Evolutionary conservation across 306 rosid genomes (phyloP).

Genomic region (Cicer cuneatum): DNA sequence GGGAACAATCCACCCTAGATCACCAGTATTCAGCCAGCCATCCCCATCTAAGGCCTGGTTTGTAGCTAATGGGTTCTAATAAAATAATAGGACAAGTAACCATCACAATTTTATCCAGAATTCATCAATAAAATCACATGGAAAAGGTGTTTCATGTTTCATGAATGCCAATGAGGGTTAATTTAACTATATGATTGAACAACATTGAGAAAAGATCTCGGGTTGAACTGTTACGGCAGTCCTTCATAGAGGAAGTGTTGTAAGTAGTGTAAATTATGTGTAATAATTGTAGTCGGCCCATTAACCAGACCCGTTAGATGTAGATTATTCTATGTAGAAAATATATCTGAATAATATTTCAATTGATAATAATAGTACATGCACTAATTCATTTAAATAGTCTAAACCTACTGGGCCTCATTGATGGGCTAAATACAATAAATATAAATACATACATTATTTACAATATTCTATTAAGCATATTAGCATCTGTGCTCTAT

Average conservation of each 20-base stretch:
- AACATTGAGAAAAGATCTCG: conserved; percentile 6
- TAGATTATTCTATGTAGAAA: too few relatives aligned
- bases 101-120: conserved; percentile 30
- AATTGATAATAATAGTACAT: too few relatives aligned
- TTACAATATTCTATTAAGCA: too few relatives aligned
- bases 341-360: too few relatives aligned
- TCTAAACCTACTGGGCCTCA: too few relatives aligned
- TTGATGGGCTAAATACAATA: too few relatives aligned
- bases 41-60: conserved; percentile 67
- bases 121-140: conserved; percentile 10
- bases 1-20: conserved; percentile 91
- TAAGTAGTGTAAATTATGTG: too few relatives aligned
- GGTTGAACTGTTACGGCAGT: background rate
- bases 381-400: too few relatives aligned
- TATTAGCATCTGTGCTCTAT: too few relatives aligned
- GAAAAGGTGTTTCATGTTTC: conserved; percentile 5
- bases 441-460: too few relatives aligned
- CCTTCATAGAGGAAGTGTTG: background rate
- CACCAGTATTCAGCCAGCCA: conserved; percentile 90
- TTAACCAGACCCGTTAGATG: too few relatives aligned
- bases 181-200: background rate
- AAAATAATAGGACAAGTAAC: conserved; percentile 41
- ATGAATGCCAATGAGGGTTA: conserved; percentile 10
- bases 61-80: conserved; percentile 77
- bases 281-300: too few relatives aligned